A percentile compares a stretch with the other conserved stretches of the same genome.
Conservation (phyloP, 768 basidiomycete genomes). For the Suillus variegatus region DNA sequence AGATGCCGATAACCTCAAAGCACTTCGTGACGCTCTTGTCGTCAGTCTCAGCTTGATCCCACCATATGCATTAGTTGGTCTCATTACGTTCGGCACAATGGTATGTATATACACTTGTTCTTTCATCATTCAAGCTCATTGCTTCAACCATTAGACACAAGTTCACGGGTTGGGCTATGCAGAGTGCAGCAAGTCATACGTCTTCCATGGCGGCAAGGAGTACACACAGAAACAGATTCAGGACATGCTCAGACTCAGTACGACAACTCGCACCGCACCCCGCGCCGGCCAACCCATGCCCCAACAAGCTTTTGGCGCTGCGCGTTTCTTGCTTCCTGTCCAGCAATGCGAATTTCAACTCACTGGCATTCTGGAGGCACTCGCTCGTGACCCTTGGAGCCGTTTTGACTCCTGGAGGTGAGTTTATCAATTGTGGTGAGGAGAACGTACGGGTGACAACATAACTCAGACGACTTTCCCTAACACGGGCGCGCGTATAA, state of each 20-base stretch:
- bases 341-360: conserved; percentile 95
- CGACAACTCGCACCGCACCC: conserved; percentile 75
- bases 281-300: conserved; percentile 84
- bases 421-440: conserved; percentile 12
- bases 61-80: conserved; percentile 90
- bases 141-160: conserved; percentile 64
- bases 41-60: conserved; percentile 93
- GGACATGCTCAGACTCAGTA: conserved; percentile 87
- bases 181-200: conserved; percentile 97
- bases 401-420: conserved; percentile 84
- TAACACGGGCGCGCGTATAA: conserved; percentile 93
- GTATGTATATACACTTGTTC: background rate
- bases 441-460: background rate
- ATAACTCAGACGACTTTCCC: conserved; percentile 74
- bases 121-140: background rate
- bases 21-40: conserved; percentile 91
- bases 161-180: conserved; percentile 97
- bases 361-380: conserved; percentile 86
- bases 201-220: conserved; percentile 97
- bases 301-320: conserved; percentile 78
- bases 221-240: conserved; percentile 95
- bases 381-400: conserved; percentile 95
- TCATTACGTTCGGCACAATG: conserved; percentile 89
- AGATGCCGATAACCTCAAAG: conserved; percentile 94
- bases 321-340: conserved; percentile 90